A percentile compares a stretch with the other conserved stretches of the same genome.
Evolutionary conservation across 371 early-diverging fungal genomes (phyloP).

Genomic region (Mucor sp.): DNA sequence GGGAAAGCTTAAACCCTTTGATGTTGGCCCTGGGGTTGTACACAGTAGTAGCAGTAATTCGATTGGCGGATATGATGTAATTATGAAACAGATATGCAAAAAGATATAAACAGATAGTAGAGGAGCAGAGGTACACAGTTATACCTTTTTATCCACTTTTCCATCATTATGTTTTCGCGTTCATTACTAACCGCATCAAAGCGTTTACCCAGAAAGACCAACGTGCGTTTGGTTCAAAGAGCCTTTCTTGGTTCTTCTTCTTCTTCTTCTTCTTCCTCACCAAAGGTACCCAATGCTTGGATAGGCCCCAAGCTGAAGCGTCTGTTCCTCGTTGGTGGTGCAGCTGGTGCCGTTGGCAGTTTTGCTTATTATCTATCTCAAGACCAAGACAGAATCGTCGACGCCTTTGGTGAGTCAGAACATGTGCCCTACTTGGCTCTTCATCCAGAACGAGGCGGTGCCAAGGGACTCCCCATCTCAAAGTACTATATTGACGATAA

Average conservation of each 20-base stretch:
- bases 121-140: not conserved
- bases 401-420: constrained; percentile 25
- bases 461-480: constrained; percentile 35
- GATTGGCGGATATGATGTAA: constrained; percentile 12
- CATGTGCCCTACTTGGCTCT: constrained; percentile 35
- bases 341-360: not conserved
- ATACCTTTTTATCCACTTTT: not conserved
- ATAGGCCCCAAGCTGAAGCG: constrained; percentile 13
- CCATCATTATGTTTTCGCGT: constrained; percentile 10
- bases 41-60: not conserved
- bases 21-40: not conserved
- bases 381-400: constrained; percentile 28
- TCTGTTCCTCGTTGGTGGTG: not conserved
- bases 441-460: constrained; percentile 40
- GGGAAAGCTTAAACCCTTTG: not conserved
- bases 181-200: not conserved
- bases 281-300: constrained; percentile 4
- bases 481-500: constrained; percentile 35
- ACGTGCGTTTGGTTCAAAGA: not conserved
- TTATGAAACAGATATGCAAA: not conserved
- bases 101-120: not conserved
- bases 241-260: not conserved
- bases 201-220: not conserved
- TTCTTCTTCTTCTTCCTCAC: not conserved
- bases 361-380: constrained; percentile 22